Base-by-base conservation (phyloP, 148 eudicot genomes). In the Fagopyrum tataricum region DNA sequence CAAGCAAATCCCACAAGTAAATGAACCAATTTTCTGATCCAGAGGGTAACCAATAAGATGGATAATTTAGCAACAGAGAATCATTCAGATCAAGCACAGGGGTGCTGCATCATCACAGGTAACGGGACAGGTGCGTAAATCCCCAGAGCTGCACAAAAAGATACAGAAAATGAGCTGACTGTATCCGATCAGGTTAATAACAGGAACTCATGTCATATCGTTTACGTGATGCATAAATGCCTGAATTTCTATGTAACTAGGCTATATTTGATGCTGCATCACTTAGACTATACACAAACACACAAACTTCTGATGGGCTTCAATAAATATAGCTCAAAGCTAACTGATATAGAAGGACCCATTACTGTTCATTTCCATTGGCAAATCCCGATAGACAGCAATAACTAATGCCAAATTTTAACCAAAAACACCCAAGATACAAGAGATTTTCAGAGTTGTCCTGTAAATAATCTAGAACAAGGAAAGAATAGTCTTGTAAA, bases 71-170 rank as follows among this genome's bases (percentile, higher is more conserved):
- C 69, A 64, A 31, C 69, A 39, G 69, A 37, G 69, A 3, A 64
- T 37, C 42, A 64, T 14, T 37, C 14, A 26, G 69, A 64, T 64
- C 69, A 64, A 2, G 15, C 21, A 64, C 39, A 41, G 1, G 7
- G 72, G 72, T 4, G 7, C 17, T 41, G 73, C 39, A 0, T 84
- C 80, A 91, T 71, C 44, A 67, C 31, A 82, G 74, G 80, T 87
- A 88, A 17, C 81, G 87, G 6, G 98, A 93, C 41, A 85, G 81
- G 82, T 93, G 96, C 46, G 85, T 71, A 78, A 90, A 93, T 49
- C 98, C 96, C 98, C 98, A 93, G 42, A 93, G 84, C 98, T 93
- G 93, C 90, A 85, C n/a, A 71, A 15, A 49, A 51, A 70, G 70
- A 48, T 9, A 43, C 37, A 75, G 56, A n/a, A n/a, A n/a, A n/a